phyloP scores from a whole-genome alignment of 805 yeast genomes.

The Spathaspora passalidarum region DNA sequence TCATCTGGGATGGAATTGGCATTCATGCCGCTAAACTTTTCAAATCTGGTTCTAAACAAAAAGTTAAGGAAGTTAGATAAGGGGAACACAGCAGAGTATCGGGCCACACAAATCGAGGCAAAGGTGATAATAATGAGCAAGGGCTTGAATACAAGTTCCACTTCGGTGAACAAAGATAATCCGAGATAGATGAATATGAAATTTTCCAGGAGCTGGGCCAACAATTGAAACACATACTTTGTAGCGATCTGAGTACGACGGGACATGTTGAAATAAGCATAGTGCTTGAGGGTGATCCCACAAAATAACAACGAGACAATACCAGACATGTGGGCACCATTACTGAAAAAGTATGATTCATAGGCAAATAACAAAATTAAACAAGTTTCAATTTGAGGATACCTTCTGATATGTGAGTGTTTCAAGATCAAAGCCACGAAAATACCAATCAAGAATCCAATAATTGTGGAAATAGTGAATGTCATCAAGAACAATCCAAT shows the following conservation, averaged over 20 bases:
- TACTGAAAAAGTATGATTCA: conserved; percentile 94
- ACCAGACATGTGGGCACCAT: conserved; percentile 99
- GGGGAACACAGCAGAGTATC: conserved; percentile 98
- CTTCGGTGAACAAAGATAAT: conserved; percentile 91
- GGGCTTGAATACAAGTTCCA: conserved; percentile 92
- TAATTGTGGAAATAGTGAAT: conserved; percentile 83
- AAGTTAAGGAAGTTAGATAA: conserved; percentile 80
- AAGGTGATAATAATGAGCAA: conserved; percentile 86
- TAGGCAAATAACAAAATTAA: conserved; percentile 86
- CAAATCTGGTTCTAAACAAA: conserved; percentile 60
- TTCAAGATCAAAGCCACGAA: conserved; percentile 85
- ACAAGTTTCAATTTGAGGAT: conserved; percentile 97
- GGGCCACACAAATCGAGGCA: conserved; percentile 84
- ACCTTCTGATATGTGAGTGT: conserved; percentile 88
- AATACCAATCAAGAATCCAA: conserved; percentile 86
- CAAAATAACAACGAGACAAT: conserved; percentile 92
- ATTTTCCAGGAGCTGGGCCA: conserved; percentile 95
- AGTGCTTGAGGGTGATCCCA: conserved; percentile 95
- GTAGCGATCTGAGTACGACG: conserved; percentile 95
- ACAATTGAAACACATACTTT: conserved; percentile 86
- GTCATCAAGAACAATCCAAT: conserved; percentile 90
- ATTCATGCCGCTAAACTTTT: conserved; percentile 29
- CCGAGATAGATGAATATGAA: conserved; percentile 96
- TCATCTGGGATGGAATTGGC: conserved; percentile 65
- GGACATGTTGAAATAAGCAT: conserved; percentile 97